Evolutionary conservation across 2,329 filamentous ascomycete species (phyloP), one percentile per base, ranked within the genome.

Genomic region (Calonectria fujianensis): DNA sequence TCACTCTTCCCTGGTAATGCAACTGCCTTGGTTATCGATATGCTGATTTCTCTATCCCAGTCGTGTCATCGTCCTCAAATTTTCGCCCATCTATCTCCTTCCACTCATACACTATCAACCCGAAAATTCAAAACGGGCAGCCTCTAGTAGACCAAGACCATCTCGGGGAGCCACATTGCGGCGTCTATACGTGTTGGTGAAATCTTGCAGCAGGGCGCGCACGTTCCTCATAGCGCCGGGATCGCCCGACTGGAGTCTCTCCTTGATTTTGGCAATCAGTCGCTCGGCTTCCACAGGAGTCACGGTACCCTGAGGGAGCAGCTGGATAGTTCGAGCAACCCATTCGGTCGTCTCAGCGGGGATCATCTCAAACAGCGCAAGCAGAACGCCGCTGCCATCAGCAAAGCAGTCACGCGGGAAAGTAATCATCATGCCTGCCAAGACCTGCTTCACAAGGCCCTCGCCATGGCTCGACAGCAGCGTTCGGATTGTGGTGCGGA

Each of bases 351-450:
- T 95, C 82, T 97, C 91, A 69, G 91, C 88, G 0, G 97, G 97
- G 82, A 97, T 88, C 51, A 98, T 88, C 84, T 98, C 94, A 83
- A 99, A 98, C 77, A 98, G 89, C 4, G 94, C 93, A 74, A 99
- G 91, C 68, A 99, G 87, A n/a, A 98, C 95, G 6, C 96, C 96
- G 64, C 95, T 98, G 20, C 96, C 96, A 83, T 99, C 97, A 0
- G 96, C 93, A 82, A 98, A 98, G 86, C 96, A 98, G 84, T 98
- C 97, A 54, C 95, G 92, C 0, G 97, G 97, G 86, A 99, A 99
- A 0, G 94, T 97, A 84, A 98, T 98, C 96, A 99, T 98, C 96
- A 99, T 98, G 74, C 97, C 97, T 1, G 96, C 97, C 87, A 99
- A 90, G 73, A 98, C 93, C 77, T 96, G 94, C 85, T 98, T 96